phyloP scores from a whole-genome alignment of 768 basidiomycete genomes.

The Boletales sp. region DNA sequence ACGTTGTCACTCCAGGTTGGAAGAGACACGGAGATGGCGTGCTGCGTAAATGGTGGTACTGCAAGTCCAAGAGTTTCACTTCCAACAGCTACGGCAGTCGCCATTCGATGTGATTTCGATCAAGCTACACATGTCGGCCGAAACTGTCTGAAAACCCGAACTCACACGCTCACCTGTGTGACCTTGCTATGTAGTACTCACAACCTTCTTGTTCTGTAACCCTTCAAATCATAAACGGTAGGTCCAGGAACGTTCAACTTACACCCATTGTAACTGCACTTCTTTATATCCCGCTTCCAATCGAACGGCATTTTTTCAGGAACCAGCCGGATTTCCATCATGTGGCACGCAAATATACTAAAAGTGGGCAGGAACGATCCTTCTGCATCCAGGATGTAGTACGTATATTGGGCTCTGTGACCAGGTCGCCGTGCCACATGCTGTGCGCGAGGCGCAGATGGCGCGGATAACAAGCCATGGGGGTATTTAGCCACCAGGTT shows the following conservation, averaged over 20 bases:
- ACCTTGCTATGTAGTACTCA: too few relatives aligned
- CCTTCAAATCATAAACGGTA: too few relatives aligned
- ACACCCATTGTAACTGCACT: background rate
- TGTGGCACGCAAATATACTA: background rate
- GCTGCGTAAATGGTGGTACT: slow-evolving; percentile 68
- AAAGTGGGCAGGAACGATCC: slow-evolving; percentile 17
- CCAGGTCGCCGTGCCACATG: slow-evolving; percentile 12
- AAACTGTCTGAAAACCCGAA: background rate
- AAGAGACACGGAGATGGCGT: slow-evolving; percentile 93
- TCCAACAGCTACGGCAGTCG: slow-evolving; percentile 3
- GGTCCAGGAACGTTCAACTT: too few relatives aligned
- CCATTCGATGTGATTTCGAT: slow-evolving; percentile 3
- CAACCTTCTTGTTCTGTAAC: too few relatives aligned
- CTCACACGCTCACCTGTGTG: background rate
- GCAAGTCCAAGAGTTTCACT: slow-evolving; percentile 40
- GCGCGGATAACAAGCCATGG: background rate
- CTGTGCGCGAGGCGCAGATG: slow-evolving; percentile 12
- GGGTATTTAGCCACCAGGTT: background rate
- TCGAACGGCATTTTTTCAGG: background rate
- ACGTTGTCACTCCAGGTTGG: slow-evolving; percentile 92
- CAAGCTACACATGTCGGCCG: background rate
- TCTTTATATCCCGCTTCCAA: background rate
- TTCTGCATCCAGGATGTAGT: background rate
- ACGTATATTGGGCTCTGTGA: background rate
- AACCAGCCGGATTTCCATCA: background rate